Evolutionary conservation across 352 stramenopile species (phyloP).

Genomic region (Phytophthora citricola): DNA sequence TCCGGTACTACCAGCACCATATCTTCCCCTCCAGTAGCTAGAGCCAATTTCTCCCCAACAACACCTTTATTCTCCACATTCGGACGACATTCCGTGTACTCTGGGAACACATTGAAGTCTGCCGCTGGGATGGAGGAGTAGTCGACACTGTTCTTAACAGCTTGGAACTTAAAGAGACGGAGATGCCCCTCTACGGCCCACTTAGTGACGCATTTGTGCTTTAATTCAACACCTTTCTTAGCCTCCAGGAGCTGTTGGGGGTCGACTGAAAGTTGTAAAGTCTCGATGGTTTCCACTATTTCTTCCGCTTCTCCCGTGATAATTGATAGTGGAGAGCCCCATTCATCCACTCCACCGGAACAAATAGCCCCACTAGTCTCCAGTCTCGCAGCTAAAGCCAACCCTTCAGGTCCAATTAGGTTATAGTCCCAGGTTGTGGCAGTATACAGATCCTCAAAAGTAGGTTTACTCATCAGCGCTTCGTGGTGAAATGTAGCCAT

Average conservation of each 20-base stretch:
- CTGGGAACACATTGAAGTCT: conserved; percentile 37
- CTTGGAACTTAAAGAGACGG: conserved; percentile 35
- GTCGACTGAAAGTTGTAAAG: conserved; percentile 13
- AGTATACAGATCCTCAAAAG: conserved; percentile 30
- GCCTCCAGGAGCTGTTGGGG: conserved; percentile 24
- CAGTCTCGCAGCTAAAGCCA: conserved; percentile 17
- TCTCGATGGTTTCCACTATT: conserved; percentile 29
- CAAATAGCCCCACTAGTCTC: conserved; percentile 27
- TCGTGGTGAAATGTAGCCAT: conserved; percentile 26
- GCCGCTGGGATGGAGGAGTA: conserved; percentile 40
- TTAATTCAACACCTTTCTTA: conserved; percentile 20
- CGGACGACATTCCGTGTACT: conserved; percentile 36
- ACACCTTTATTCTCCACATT: conserved; percentile 21
- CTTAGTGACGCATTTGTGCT: conserved; percentile 25
- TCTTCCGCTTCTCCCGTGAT: conserved; percentile 28
- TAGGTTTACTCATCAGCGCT: conserved; percentile 36
- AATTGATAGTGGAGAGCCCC: conserved; percentile 29
- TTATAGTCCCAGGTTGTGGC: conserved; percentile 23
- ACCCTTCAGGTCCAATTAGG: conserved; percentile 9
- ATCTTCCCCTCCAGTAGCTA: conserved; percentile 28
- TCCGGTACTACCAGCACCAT: conserved; percentile 29
- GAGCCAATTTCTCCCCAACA: conserved; percentile 28
- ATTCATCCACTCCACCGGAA: conserved; percentile 32
- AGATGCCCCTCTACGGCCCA: conserved; percentile 32
- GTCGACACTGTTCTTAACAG: conserved; percentile 30